Conservation (phyloP, 768 basidiomycete species). For the Mycena alexandri region DNA sequence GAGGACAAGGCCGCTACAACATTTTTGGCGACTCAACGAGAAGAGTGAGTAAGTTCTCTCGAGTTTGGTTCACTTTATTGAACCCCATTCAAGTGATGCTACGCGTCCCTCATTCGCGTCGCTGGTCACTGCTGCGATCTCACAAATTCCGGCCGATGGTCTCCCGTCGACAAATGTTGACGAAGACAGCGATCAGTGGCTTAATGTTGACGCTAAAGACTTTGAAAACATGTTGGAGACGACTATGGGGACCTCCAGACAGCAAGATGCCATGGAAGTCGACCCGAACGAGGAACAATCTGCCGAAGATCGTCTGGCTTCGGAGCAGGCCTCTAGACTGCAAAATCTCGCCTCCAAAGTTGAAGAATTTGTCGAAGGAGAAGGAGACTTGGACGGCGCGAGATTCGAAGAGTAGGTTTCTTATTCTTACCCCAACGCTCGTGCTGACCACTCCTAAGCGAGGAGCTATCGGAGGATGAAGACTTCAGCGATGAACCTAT, state of each 20-base stretch:
- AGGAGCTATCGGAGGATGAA: constrained; percentile 73
- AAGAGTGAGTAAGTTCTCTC: constrained; percentile 68
- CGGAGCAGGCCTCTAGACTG: constrained; percentile 77
- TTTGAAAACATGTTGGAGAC: constrained; percentile 80
- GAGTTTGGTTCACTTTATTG: constrained; percentile 7
- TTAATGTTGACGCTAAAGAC: constrained; percentile 80
- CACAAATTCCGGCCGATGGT: constrained; percentile 50
- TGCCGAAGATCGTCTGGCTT: constrained; percentile 65
- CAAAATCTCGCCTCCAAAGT: constrained; percentile 87
- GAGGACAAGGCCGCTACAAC: constrained; percentile 78
- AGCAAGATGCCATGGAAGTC: constrained; percentile 62
- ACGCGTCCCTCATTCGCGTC: constrained; percentile 82
- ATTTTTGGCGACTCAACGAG: constrained; percentile 72
- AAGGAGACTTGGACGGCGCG: constrained; percentile 92
- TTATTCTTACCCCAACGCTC: constrained; percentile 3
- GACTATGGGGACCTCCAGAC: constrained; percentile 47
- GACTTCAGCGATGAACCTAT: constrained; percentile 64
- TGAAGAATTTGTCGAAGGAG: constrained; percentile 88
- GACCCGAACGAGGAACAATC: constrained; percentile 49
- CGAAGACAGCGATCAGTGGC: constrained; percentile 90
- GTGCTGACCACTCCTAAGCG: constrained; percentile 50
- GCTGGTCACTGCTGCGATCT: constrained; percentile 75
- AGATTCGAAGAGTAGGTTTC: constrained; percentile 86
- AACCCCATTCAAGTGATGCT: constrained; percentile 56
- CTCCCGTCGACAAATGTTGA: constrained; percentile 45